phyloP scores from a whole-genome alignment of 257 asterid species.

The Solanum megistacrolobum region DNA sequence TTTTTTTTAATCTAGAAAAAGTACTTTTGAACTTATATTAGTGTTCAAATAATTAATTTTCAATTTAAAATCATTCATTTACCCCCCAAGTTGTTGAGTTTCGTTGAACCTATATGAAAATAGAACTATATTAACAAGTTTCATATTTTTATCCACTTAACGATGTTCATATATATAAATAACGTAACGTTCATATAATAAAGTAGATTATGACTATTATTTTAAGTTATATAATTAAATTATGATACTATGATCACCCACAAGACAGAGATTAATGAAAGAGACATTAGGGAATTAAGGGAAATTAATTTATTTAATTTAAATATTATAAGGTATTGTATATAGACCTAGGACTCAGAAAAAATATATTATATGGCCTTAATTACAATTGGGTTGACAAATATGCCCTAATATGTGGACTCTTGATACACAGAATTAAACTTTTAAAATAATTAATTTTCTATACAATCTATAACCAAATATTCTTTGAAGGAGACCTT shows the following conservation, averaged over 20 bases:
- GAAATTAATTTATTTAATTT: background rate
- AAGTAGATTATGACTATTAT: background rate
- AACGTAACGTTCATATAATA: background rate
- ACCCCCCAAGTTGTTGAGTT: background rate
- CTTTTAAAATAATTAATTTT: background rate
- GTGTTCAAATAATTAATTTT: background rate
- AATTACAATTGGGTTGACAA: conserved; percentile 29
- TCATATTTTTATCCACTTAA: background rate
- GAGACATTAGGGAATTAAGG: background rate
- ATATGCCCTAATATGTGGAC: conserved; percentile 1
- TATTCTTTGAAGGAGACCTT: conserved; percentile 20
- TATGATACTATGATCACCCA: background rate
- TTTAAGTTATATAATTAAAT: background rate
- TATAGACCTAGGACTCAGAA: background rate
- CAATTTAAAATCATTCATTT: background rate
- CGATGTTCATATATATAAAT: background rate
- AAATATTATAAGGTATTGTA: background rate
- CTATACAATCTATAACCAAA: background rate
- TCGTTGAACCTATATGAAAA: background rate
- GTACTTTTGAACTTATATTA: background rate
- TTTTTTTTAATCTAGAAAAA: background rate
- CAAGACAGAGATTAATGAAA: background rate
- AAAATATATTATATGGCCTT: background rate
- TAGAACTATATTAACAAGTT: background rate
- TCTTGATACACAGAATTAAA: background rate